Conservation (phyloP, 2,329 filamentous ascomycete species). For the Ramularia collo-cygni region DNA sequence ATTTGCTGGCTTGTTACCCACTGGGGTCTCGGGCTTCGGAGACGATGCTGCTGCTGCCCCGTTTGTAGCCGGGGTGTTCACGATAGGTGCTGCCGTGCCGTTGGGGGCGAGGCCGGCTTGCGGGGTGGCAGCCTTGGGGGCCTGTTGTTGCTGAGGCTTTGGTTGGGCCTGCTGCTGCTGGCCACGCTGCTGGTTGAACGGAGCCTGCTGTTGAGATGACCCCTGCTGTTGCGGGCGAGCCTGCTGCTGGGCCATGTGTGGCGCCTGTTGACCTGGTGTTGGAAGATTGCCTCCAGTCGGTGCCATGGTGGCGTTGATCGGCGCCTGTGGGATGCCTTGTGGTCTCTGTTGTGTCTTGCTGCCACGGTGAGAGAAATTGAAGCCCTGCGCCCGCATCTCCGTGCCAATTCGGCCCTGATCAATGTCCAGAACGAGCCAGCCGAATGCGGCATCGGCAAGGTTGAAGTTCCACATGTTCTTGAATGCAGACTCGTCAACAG, state of each 20-base stretch:
- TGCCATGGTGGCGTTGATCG: constrained; percentile 32
- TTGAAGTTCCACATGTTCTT: constrained; percentile 99
- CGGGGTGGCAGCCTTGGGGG: constrained; percentile 19
- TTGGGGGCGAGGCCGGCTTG: constrained; percentile 22
- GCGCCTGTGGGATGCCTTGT: constrained; percentile 33
- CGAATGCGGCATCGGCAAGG: constrained; percentile 92
- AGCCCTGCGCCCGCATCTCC: constrained; percentile 96
- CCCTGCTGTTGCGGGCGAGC: constrained; percentile 23
- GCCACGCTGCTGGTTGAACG: constrained; percentile 21
- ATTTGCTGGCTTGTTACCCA: constrained; percentile 30
- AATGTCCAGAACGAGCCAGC: constrained; percentile 89
- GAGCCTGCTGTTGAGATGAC: constrained; percentile 23
- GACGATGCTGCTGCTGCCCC: constrained; percentile 38
- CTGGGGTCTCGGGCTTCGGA: constrained; percentile 46
- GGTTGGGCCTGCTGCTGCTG: constrained; percentile 32
- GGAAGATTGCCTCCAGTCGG: constrained; percentile 33
- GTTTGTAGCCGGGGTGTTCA: constrained; percentile 38
- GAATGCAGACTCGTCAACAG: constrained; percentile 97
- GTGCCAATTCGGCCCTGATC: constrained; percentile 94
- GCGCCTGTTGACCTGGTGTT: constrained; percentile 34
- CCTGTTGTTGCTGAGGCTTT: constrained; percentile 15
- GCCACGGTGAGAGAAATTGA: constrained; percentile 96
- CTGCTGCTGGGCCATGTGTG: constrained; percentile 32
- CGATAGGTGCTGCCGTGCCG: constrained; percentile 22
- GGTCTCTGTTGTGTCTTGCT: constrained; percentile 54